Percentiles rank a stretch among this genome's conserved stretches.
Conservation (phyloP, 495 filamentous ascomycete genomes). For the Collariella sp. region DNA sequence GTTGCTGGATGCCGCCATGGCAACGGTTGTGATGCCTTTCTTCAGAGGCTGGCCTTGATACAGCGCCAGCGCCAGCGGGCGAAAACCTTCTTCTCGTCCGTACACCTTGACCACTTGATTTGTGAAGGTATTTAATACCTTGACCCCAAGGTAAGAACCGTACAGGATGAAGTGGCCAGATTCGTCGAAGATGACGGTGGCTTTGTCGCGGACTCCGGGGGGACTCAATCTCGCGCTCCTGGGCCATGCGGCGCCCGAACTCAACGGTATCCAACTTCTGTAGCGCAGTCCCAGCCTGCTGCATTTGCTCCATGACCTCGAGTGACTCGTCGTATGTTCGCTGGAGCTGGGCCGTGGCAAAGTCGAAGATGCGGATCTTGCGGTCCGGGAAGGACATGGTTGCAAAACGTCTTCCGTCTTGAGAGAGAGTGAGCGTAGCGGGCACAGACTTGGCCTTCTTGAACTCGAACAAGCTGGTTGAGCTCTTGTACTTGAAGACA, state of each 20-base stretch:
- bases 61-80: slow-evolving; percentile 71
- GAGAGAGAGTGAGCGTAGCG: slow-evolving; percentile 76
- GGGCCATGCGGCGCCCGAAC: slow-evolving; percentile 80
- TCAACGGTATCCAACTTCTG: slow-evolving; percentile 79
- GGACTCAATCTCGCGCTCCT: slow-evolving; percentile 80
- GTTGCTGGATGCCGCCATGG: slow-evolving; percentile 92
- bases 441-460: slow-evolving; percentile 88
- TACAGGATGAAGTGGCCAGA: slow-evolving; percentile 92
- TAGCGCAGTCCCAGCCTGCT: slow-evolving; percentile 76
- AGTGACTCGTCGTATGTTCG: slow-evolving; percentile 94
- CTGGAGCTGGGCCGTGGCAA: slow-evolving; percentile 75
- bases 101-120: slow-evolving; percentile 84
- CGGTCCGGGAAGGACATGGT: slow-evolving; percentile 91
- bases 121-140: slow-evolving; percentile 90
- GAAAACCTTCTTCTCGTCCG: slow-evolving; percentile 79
- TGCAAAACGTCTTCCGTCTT: slow-evolving; percentile 73
- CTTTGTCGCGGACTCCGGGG: slow-evolving; percentile 52
- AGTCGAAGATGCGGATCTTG: slow-evolving; percentile 87
- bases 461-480: slow-evolving; percentile 91
- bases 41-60: slow-evolving; percentile 93
- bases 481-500: slow-evolving; percentile 86
- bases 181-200: slow-evolving; percentile 90
- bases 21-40: slow-evolving; percentile 87
- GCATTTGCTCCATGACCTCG: slow-evolving; percentile 78
- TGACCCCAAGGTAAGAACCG: slow-evolving; percentile 81